A percentile compares a stretch with the other conserved stretches of the same genome.
Evolutionary conservation across 108 stramenopile species (phyloP).

Genomic region (Thalassiosira profunda): DNA sequence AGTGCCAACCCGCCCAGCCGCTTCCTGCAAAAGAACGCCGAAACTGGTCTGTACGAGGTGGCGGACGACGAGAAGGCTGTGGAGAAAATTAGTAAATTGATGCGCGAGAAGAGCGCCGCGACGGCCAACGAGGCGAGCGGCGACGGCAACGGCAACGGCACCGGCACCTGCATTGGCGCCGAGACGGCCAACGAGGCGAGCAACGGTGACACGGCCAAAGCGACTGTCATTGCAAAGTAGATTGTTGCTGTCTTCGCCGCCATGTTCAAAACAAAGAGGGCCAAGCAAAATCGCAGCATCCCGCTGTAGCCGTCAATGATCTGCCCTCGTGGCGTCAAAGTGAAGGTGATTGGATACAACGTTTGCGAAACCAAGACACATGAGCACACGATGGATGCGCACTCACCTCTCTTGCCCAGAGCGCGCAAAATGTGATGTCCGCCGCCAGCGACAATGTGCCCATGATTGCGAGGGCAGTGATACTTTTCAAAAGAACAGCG

Average conservation of each 20-base stretch:
- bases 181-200: no score
- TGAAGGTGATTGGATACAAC: no score
- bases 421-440: conserved; percentile 22
- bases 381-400: no score
- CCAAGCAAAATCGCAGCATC: conserved; percentile 11
- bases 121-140: no score
- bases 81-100: no score
- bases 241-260: conserved; percentile 19
- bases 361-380: no score
- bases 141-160: no score
- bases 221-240: conserved; percentile 25
- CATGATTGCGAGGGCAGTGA: conserved; percentile 4
- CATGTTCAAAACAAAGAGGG: conserved; percentile 24
- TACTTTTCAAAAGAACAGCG: conserved; percentile 9
- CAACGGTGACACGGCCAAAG: background rate
- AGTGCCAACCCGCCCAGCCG: conserved; percentile 77
- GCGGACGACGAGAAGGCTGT: no score
- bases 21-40: conserved; percentile 82
- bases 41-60: conserved; percentile 77
- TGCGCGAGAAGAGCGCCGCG: no score
- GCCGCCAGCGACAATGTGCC: conserved; percentile 18
- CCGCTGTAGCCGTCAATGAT: conserved; percentile 18
- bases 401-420: no score
- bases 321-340: conserved; percentile 25
- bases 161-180: no score